phyloP scores from a whole-genome alignment of 2,329 filamentous ascomycete genomes.

The Grosmannia huntii region DNA sequence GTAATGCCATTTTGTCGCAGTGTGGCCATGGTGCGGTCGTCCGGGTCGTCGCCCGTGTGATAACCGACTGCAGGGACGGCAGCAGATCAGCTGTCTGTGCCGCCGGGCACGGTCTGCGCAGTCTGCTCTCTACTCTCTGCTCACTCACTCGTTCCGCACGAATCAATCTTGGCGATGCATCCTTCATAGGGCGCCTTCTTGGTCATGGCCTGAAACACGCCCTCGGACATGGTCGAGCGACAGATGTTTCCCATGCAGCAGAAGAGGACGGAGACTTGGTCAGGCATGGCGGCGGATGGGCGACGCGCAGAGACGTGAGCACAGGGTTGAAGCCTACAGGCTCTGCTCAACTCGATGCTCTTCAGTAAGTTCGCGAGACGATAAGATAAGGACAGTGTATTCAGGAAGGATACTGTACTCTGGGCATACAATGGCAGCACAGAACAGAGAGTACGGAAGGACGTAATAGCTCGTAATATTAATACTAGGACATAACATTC shows the following conservation, averaged over 20 bases:
- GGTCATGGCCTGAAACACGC: conserved; percentile 66
- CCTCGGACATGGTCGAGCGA: conserved; percentile 88
- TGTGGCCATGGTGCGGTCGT: conserved; percentile 72
- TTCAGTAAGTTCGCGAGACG: neutral
- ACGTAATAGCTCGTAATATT: no score
- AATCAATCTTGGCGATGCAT: conserved; percentile 61
- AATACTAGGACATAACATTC: no score
- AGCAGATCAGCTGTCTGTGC: neutral
- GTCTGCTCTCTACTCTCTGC: no score
- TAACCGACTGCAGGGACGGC: conserved; percentile 49
- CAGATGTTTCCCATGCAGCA: conserved; percentile 98
- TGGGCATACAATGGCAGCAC: no score
- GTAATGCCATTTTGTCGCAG: conserved; percentile 62
- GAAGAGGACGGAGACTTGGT: conserved; percentile 63
- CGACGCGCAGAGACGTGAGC: neutral
- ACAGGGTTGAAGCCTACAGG: neutral
- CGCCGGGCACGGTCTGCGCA: no score
- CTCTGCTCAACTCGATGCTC: no score
- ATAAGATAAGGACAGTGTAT: no score
- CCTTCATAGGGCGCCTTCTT: conserved; percentile 46
- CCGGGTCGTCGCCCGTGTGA: conserved; percentile 64
- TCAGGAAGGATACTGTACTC: no score
- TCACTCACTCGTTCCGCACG: conserved; percentile 56
- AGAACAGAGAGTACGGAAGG: no score
- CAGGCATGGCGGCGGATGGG: conserved; percentile 13